Conservation (phyloP, 805 yeast species). For the Suhomyces pyralidae region DNA sequence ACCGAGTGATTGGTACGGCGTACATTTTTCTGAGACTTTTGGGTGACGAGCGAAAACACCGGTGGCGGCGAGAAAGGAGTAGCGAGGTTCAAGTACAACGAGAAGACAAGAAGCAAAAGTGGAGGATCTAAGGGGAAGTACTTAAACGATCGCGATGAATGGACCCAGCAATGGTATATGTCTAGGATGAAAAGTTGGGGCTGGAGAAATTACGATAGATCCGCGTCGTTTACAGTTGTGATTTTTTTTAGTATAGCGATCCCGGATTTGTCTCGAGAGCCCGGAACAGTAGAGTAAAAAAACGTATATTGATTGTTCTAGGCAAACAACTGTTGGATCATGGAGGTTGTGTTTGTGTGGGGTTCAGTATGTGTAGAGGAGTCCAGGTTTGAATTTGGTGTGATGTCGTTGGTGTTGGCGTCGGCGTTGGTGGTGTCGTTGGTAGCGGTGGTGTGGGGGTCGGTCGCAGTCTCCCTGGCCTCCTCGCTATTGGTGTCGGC, state of each 20-base stretch:
- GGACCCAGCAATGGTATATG: background rate
- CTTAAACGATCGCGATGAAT: background rate
- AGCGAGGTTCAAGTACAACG: background rate
- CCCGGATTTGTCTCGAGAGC: background rate
- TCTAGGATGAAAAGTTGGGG: background rate
- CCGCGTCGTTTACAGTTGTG: background rate
- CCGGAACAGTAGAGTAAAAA: background rate
- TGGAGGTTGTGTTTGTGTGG: slow-evolving; percentile 9
- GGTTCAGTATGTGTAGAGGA: background rate
- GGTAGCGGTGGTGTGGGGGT: background rate
- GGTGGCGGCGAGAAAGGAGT: background rate
- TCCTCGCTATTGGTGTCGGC: background rate
- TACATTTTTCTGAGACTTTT: background rate
- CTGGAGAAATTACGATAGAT: background rate
- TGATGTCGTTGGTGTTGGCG: background rate
- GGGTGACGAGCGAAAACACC: background rate
- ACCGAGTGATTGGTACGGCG: background rate
- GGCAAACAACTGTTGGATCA: slow-evolving; percentile 18
- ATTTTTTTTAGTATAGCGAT: slow-evolving; percentile 2
- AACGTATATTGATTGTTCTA: background rate
- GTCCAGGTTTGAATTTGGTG: background rate
- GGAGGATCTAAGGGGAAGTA: background rate
- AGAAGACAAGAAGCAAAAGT: background rate
- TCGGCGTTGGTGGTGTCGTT: background rate
- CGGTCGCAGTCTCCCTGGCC: slow-evolving; percentile 7